Evolutionary conservation across 139 green algal genomes (phyloP).

Genomic region (Prasinococcaceae sp.): DNA sequence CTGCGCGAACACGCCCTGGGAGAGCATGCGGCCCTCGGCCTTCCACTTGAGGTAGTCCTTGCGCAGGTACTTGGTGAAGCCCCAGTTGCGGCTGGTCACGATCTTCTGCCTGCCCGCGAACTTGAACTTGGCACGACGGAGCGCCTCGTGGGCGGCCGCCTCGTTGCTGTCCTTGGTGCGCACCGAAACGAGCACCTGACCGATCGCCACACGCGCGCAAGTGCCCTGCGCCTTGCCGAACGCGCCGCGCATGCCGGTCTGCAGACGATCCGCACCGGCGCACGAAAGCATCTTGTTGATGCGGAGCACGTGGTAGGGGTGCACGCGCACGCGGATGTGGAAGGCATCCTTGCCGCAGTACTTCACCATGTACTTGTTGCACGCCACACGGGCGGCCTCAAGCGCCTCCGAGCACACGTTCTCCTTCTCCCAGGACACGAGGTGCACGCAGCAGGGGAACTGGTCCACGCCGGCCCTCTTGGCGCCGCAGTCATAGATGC

Average conservation of each 20-base stretch:
- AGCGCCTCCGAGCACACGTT: slow-evolving; percentile 74
- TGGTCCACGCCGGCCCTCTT: slow-evolving; percentile 84
- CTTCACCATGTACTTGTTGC: slow-evolving; percentile 99
- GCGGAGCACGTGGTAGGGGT: slow-evolving; percentile 97
- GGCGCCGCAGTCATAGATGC: slow-evolving; percentile 93
- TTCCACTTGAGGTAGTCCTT: slow-evolving; percentile 87
- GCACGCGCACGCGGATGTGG: slow-evolving; percentile 93
- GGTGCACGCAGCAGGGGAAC: slow-evolving; percentile 90
- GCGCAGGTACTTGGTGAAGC: slow-evolving; percentile 80
- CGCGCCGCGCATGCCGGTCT: slow-evolving; percentile 97
- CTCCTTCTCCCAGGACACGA: slow-evolving; percentile 90
- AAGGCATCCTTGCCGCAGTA: slow-evolving; percentile 93
- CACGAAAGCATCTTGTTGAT: slow-evolving; percentile 99
- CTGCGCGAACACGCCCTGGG: slow-evolving; percentile 73
- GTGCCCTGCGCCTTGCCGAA: slow-evolving; percentile 91
- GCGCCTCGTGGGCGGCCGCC: slow-evolving; percentile 71
- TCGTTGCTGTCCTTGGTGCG: slow-evolving; percentile 79
- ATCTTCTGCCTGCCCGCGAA: slow-evolving; percentile 98
- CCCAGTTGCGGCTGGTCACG: slow-evolving; percentile 85
- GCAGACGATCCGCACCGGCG: slow-evolving; percentile 93
- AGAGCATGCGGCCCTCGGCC: slow-evolving; percentile 72
- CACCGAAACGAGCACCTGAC: slow-evolving; percentile 94
- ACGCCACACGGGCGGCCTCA: slow-evolving; percentile 91
- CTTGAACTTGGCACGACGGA: slow-evolving; percentile 99
- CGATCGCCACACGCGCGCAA: slow-evolving; percentile 84